Base-by-base conservation (phyloP, 352 stramenopile genomes). In the Phytophthora pseudosyringae region DNA sequence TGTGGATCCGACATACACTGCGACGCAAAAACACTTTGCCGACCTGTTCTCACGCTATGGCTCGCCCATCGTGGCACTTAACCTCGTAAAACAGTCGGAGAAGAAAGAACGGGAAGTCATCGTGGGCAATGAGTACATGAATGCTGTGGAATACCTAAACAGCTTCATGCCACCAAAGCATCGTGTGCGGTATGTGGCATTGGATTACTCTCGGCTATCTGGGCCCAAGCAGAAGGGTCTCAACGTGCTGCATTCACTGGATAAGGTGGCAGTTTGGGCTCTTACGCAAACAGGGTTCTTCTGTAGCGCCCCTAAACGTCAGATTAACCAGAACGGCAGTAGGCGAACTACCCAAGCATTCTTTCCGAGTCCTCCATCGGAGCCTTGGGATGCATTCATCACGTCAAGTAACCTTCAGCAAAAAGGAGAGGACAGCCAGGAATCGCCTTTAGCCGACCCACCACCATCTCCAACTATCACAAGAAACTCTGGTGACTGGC, bases 141-240 rank as follows among this genome's bases (percentile, higher is more conserved):
- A 98, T 63, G 96, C 97, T 1, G 95, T 99, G 59, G 94, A 99
- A 76, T 98, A 99, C 60, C 86, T 99, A n/a, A 99, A 99, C 76
- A 93, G 88, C 67, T 96, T 94, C 52, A 91, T 94, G 68, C 87
- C 86, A 31, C 71, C 71, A n/a, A 69, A 93, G 29, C 93, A 99
- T 69, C 96, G 97, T 47, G 97, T 99, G 66, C 89, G 94, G 15
- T 99, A 99, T 73, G 97, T 98, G 56, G 97, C 96, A 1, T 74
- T 99, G 35, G 97, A 99, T 76, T 99, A 99, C 69, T 98, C 89
- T 38, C 79, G 96, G 9, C 69, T 98, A 7, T 96, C 81, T 38
- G 70, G 73, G 0, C 73, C 70, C 3, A 99, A 99, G 64, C 92
- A 98, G 56, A 93, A 97, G 54, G 84, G 94, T 50, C 82, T 98